A percentile compares a stretch with the other conserved stretches of the same genome.
Conservation (phyloP, 1,139 yeast species). For the Saccharomyces hybrid region DNA sequence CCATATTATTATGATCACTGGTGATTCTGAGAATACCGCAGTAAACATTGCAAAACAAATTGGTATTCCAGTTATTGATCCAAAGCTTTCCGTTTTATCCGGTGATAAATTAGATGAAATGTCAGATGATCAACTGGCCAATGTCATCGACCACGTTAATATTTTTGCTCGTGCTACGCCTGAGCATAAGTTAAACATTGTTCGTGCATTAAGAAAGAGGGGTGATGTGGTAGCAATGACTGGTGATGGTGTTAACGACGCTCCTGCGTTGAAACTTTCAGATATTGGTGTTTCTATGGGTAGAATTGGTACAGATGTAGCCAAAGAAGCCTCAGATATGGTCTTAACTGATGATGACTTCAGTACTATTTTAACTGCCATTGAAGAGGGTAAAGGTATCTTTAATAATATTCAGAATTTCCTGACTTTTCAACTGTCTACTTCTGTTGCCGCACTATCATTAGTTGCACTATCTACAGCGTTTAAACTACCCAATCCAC, state of each 20-base stretch:
- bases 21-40: slow-evolving; percentile 91
- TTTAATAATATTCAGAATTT: slow-evolving; percentile 91
- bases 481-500: slow-evolving; percentile 86
- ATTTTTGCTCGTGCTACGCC: slow-evolving; percentile 97
- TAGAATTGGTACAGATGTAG: slow-evolving; percentile 92
- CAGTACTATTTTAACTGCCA: slow-evolving; percentile 83
- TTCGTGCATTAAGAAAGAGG: slow-evolving; percentile 80
- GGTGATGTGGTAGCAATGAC: slow-evolving; percentile 99
- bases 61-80: slow-evolving; percentile 74
- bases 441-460: slow-evolving; percentile 90
- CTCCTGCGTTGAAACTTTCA: slow-evolving; percentile 92
- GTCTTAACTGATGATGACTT: slow-evolving; percentile 94
- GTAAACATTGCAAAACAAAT: slow-evolving; percentile 80
- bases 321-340: slow-evolving; percentile 98
- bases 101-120: slow-evolving; percentile 76
- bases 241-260: slow-evolving; percentile 98
- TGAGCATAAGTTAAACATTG: slow-evolving; percentile 87
- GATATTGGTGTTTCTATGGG: slow-evolving; percentile 99
- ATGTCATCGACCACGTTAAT: slow-evolving; percentile 71
- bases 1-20: slow-evolving; percentile 94
- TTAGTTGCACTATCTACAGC: slow-evolving; percentile 81
- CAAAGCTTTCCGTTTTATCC: slow-evolving; percentile 59
- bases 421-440: slow-evolving; percentile 87
- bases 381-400: slow-evolving; percentile 95
- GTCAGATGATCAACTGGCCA: slow-evolving; percentile 60